Evolutionary conservation across 2,329 filamentous ascomycete genomes (phyloP).

Genomic region (Trichoderma afroharzianum): DNA sequence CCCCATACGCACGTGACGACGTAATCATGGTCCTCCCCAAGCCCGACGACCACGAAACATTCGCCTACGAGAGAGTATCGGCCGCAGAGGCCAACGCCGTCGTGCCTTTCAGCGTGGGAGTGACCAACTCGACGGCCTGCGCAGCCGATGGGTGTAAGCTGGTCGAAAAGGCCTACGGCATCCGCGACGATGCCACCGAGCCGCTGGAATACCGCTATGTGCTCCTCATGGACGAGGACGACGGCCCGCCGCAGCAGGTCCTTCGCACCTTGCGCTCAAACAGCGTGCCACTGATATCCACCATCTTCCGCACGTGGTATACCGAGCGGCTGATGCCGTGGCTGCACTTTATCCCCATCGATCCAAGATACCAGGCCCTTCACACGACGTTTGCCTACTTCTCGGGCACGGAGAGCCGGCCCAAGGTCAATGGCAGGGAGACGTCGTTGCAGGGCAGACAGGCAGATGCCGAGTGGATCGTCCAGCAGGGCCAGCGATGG

Average conservation of each 20-base stretch:
- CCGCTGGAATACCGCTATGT: constrained; percentile 67
- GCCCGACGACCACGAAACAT: constrained; percentile 34
- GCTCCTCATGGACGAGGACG: constrained; percentile 67
- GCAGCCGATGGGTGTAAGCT: constrained; percentile 40
- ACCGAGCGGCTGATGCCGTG: constrained; percentile 70
- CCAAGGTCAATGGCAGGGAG: constrained; percentile 41
- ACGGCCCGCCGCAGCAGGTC: constrained; percentile 59
- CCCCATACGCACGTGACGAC: constrained; percentile 47
- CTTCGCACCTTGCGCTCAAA: constrained; percentile 62
- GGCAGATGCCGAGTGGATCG: constrained; percentile 61
- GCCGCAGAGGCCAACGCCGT: constrained; percentile 51
- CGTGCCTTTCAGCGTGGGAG: constrained; percentile 54
- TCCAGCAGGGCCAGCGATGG: constrained; percentile 63
- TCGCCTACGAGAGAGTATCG: constrained; percentile 54
- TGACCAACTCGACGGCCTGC: constrained; percentile 57
- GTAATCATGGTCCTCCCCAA: constrained; percentile 56
- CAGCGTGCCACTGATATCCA: constrained; percentile 66
- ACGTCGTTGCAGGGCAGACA: constrained; percentile 46
- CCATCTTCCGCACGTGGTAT: constrained; percentile 76
- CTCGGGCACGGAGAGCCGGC: constrained; percentile 48
- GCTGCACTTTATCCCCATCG: constrained; percentile 77
- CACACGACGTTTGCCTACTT: constrained; percentile 76
- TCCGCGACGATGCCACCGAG: constrained; percentile 37
- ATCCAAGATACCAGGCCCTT: constrained; percentile 67
- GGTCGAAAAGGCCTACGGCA: constrained; percentile 31